Evolutionary conservation across 2,329 filamentous ascomycete genomes (phyloP).

Genomic region (Scedosporium boydii): DNA sequence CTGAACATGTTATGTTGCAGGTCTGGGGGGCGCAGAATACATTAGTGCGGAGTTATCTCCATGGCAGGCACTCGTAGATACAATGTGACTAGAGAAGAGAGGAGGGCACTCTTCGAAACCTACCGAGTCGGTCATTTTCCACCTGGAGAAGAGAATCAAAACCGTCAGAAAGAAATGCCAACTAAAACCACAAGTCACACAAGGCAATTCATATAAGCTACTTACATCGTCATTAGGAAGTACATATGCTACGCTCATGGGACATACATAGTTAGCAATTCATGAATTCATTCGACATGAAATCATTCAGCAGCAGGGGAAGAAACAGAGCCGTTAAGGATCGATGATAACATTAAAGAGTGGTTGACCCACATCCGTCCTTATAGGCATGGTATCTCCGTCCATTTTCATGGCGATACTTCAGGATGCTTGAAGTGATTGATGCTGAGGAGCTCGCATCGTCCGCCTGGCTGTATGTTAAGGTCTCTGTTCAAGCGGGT

Average conservation of each 20-base stretch:
- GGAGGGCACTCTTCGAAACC: no score
- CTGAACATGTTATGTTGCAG: slow-evolving; percentile 18
- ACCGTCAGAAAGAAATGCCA: not conserved
- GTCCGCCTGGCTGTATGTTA: not conserved
- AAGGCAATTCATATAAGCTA: not conserved
- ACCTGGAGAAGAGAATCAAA: not conserved
- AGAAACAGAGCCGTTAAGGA: not conserved
- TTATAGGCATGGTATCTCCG: slow-evolving; percentile 18
- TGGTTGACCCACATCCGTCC: slow-evolving; percentile 12
- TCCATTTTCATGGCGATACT: slow-evolving; percentile 17
- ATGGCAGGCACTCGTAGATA: not conserved
- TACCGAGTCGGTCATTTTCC: not conserved
- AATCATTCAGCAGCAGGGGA: not conserved
- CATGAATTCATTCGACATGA: not conserved
- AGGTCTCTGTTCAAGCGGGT: no score
- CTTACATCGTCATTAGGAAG: not conserved
- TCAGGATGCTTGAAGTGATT: slow-evolving; percentile 12
- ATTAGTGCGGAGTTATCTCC: not conserved
- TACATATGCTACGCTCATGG: not conserved
- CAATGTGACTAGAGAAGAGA: slow-evolving; percentile 10
- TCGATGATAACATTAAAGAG: not conserved
- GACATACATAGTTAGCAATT: not conserved
- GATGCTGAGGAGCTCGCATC: slow-evolving; percentile 11
- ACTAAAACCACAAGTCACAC: not conserved
- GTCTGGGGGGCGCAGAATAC: slow-evolving; percentile 11